Evolutionary conservation across 2,329 filamentous ascomycete species (phyloP).

Genomic region (Amylocarpus encephaloides): DNA sequence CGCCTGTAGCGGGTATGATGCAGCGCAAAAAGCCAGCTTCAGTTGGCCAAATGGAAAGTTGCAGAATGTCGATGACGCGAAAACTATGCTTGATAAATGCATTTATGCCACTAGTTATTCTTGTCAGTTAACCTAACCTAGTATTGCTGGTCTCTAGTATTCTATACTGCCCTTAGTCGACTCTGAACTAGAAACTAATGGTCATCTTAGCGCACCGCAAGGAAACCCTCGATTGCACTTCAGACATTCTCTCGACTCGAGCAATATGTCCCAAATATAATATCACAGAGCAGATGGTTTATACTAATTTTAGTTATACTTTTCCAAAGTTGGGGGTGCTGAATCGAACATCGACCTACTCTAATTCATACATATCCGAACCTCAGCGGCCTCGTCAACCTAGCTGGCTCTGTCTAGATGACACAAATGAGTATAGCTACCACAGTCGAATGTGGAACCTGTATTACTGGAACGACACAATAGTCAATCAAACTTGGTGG

Average conservation of each 20-base stretch:
- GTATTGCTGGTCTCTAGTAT: background rate
- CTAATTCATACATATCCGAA: too few species aligned
- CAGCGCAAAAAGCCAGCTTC: conserved; percentile 5
- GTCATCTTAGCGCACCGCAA: too few species aligned
- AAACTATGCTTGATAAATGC: background rate
- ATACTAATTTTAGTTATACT: too few species aligned
- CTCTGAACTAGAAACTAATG: too few species aligned
- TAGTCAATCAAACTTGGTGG: conserved; percentile 8
- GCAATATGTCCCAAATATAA: too few species aligned
- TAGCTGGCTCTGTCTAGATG: background rate
- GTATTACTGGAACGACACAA: conserved; percentile 6
- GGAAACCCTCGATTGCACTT: too few species aligned
- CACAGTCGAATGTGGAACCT: background rate
- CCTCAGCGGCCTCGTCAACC: background rate
- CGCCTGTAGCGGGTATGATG: conserved; percentile 13
- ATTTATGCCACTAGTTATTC: background rate
- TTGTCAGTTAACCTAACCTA: background rate
- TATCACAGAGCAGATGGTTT: too few species aligned
- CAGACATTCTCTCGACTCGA: too few species aligned
- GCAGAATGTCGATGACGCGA: background rate
- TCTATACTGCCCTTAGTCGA: too few species aligned
- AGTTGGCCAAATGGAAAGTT: conserved; percentile 7
- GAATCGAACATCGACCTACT: too few species aligned
- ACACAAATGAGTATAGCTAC: background rate
- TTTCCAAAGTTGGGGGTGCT: too few species aligned